Base-by-base conservation (phyloP, 805 yeast genomes). In the Isabelozyma heimii region DNA sequence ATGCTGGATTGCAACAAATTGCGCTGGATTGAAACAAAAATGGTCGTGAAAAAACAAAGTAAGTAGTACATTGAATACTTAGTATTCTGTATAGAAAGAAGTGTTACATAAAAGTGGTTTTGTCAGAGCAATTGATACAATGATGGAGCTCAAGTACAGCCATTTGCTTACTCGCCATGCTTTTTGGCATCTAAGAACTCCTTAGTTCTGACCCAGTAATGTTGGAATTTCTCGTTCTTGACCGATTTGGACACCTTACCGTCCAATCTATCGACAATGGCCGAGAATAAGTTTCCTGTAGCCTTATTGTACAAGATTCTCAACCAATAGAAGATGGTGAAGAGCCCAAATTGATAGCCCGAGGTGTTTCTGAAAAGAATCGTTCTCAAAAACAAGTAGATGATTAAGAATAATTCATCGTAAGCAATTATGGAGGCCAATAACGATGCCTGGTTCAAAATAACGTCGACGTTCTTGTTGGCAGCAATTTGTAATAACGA, bases 301-400 rank as follows among this genome's bases (percentile, higher is more conserved):
- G 73, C 74, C 50, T 70, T 71, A 62, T 73, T 75, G 60, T 75
- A 84, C 53, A 86, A 79, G 46, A 87, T 64, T 67, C 90, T 79
- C 55, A 87, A 68, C 91, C 92, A 87, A 69, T 82, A 84, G 61
- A 87, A 82, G 49, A 77, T 63, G 46, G 75, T 55, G 62, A 84
- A 85, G 41, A 80, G 60, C 13, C 76, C 76, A 59, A 87, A 71
- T 44, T 86, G 87, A 63, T 74, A 85, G 2, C 94, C 94, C 1
- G 90, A 76, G 10, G 87, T 75, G 42, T 85, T 85, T 66, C 85
- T 79, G 60, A 86, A 69, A 40, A 84, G 62, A 17, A 84, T 44
- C 0, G 91, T 83, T 61, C 89, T 86, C 47, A 83, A 50, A 0
- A 77, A 37, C 50, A 87, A 72, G 43, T 83, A 78, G 16, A 77